Conservation (phyloP, 225 moss, liverwort and hornwort genomes). For the Ulota crispa region DNA sequence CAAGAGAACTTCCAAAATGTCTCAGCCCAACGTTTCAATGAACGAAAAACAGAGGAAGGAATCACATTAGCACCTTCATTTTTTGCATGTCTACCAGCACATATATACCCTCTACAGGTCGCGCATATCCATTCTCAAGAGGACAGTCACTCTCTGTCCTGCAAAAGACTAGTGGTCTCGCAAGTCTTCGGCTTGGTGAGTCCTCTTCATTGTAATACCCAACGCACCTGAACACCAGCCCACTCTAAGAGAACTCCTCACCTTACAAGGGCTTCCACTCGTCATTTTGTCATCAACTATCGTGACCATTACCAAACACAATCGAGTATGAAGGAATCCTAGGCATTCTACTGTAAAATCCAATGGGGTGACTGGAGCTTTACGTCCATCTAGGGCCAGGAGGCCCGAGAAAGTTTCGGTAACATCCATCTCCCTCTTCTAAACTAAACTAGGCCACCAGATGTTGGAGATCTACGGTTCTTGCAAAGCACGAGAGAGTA, state of each 20-base stretch:
- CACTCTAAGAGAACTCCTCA: constrained; percentile 17
- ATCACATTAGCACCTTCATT: constrained; percentile 41
- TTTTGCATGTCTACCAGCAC: constrained; percentile 81
- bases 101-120: constrained; percentile 86
- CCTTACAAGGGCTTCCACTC: constrained; percentile 42
- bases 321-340: background rate
- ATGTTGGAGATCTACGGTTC: background rate
- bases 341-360: constrained; percentile 1
- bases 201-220: constrained; percentile 90
- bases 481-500: background rate
- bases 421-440: background rate
- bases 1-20: background rate
- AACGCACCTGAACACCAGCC: constrained; percentile 65
- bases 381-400: background rate
- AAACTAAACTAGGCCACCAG: background rate
- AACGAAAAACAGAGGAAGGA: background rate
- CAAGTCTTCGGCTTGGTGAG: constrained; percentile 78
- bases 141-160: constrained; percentile 78
- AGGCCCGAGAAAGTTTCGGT: background rate
- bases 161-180: constrained; percentile 83
- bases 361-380: background rate
- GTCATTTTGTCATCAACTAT: background rate
- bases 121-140: constrained; percentile 90
- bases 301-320: background rate
- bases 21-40: background rate